These are phyloP conservation scores for Phyllosticta citribraziliensis DNA, from an alignment of 2,329 filamentous ascomycete genomes.

Conservation along the genomic window DNA sequence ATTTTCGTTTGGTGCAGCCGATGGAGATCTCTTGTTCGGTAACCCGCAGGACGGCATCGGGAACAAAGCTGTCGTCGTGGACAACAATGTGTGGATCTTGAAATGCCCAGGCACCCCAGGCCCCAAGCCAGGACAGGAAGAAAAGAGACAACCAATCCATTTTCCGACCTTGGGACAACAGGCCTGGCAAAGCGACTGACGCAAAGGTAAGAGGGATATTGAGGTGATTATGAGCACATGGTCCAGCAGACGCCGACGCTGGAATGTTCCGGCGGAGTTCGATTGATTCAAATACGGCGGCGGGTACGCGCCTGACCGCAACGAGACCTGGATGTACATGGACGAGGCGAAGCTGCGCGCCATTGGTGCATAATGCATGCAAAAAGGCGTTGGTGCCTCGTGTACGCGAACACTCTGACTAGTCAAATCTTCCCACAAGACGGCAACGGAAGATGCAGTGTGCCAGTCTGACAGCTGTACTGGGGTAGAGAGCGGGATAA, in stretches of 20 bases:
- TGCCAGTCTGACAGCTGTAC: background rate
- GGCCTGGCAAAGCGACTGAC: background rate
- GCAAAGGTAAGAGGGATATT: background rate
- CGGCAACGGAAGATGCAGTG: background rate
- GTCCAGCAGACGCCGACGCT: background rate
- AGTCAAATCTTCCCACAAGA: background rate
- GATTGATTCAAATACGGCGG: background rate
- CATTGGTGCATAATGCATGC: background rate
- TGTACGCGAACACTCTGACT: background rate
- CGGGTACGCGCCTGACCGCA: background rate
- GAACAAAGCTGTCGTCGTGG: conserved; percentile 22
- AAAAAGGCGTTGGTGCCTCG: background rate
- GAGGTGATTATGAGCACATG: background rate
- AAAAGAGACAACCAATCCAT: background rate
- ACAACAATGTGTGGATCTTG: background rate
- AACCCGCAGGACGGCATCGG: conserved; percentile 40
- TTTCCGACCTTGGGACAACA: background rate
- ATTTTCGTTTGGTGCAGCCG: conserved; percentile 38
- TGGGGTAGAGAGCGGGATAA: background rate
- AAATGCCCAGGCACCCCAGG: background rate
- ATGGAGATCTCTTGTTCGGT: conserved; percentile 33
- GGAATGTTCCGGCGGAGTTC: background rate
- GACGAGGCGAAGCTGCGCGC: background rate
- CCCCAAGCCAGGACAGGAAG: background rate
- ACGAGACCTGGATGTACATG: background rate